Conservation (phyloP, 116 monocot species). For the Posidonia oceanica region DNA sequence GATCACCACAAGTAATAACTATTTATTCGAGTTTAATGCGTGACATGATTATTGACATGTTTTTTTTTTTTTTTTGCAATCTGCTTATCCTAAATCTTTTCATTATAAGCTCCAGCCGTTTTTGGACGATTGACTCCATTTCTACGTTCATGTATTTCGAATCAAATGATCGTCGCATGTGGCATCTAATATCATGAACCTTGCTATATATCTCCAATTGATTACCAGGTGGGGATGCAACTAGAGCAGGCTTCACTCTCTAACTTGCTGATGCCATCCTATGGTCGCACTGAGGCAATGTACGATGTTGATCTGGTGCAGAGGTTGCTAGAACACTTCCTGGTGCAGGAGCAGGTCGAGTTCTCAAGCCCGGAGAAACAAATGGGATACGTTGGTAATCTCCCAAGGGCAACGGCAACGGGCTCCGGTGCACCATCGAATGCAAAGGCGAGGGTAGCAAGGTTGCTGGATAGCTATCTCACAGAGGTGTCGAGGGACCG, state of each 20-base stretch:
- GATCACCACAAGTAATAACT: too few species aligned
- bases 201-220: too few species aligned
- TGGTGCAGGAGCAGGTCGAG: constrained; percentile 82
- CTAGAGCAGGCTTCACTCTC: constrained; percentile 61
- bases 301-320: constrained; percentile 90
- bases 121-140: too few species aligned
- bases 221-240: constrained; percentile 64
- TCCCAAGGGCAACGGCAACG: not conserved
- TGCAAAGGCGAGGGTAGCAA: constrained; percentile 67
- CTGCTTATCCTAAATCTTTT: too few species aligned
- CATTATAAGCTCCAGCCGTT: too few species aligned
- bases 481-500: constrained; percentile 91
- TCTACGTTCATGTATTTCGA: too few species aligned
- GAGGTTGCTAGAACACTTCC: constrained; percentile 77
- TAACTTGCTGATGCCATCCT: constrained; percentile 68
- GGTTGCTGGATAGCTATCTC: constrained; percentile 76
- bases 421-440: not conserved
- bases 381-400: constrained; percentile 2
- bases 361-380: constrained; percentile 28
- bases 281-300: constrained; percentile 40
- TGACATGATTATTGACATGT: too few species aligned
- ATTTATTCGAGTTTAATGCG: too few species aligned
- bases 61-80: too few species aligned
- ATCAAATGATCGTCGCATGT: too few species aligned
- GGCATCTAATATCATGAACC: too few species aligned